Evolutionary conservation across 768 basidiomycete genomes (phyloP).

Genomic region (Dacryopinax spathularia): DNA sequence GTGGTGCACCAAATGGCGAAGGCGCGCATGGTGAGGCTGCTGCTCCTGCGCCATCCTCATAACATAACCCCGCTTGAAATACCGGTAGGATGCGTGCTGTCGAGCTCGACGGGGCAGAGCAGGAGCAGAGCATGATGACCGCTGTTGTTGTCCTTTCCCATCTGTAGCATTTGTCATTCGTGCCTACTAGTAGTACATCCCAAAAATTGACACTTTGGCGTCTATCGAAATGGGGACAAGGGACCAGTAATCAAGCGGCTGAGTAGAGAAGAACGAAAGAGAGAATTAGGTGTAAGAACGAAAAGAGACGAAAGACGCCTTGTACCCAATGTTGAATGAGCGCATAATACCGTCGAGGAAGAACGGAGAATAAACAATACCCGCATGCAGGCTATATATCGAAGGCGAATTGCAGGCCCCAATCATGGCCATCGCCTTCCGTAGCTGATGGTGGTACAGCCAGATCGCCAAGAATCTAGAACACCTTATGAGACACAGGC

Average conservation of each 20-base stretch:
- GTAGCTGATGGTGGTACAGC: background rate
- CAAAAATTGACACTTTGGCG: background rate
- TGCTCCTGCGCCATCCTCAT: background rate
- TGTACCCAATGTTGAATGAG: background rate
- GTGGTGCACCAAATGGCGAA: background rate
- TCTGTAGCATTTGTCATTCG: constrained; percentile 4
- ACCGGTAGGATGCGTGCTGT: background rate
- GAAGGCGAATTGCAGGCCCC: background rate
- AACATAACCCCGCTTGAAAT: background rate
- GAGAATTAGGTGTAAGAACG: background rate
- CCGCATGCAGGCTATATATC: background rate
- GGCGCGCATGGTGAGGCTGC: background rate
- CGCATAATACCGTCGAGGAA: background rate
- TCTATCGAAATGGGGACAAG: background rate
- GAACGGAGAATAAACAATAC: background rate
- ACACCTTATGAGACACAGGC: background rate
- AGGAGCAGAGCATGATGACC: background rate
- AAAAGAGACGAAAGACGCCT: background rate
- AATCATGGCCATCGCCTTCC: background rate
- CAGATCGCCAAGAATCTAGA: background rate
- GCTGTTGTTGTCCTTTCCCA: constrained; percentile 5
- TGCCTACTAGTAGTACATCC: constrained; percentile 1
- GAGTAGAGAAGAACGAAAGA: background rate
- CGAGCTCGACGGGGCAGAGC: background rate
- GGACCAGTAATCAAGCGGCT: too few relatives aligned